Evolutionary conservation across 2,329 filamentous ascomycete genomes (phyloP).

Genomic region (Neocatenulostroma microsporum): DNA sequence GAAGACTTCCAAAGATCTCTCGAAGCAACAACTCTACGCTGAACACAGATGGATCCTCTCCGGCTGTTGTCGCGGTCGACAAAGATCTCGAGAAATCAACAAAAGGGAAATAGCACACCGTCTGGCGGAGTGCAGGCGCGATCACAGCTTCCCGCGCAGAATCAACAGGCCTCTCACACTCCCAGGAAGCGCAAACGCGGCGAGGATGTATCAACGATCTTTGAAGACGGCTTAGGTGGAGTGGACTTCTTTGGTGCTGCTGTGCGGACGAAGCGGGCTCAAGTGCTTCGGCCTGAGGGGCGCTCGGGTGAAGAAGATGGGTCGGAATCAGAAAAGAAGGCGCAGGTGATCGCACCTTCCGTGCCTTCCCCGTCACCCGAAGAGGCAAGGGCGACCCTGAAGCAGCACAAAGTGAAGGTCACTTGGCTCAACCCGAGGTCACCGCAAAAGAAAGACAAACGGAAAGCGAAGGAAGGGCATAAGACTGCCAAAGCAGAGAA

Average conservation of each 20-base stretch:
- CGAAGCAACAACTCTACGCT: neutral
- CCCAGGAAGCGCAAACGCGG: slow-evolving; percentile 39
- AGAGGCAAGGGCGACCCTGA: slow-evolving; percentile 24
- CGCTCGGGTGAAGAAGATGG: neutral
- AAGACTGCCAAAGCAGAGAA: slow-evolving; percentile 43
- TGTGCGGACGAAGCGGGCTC: too few relatives aligned
- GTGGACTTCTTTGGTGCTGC: slow-evolving; percentile 35
- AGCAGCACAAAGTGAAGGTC: slow-evolving; percentile 30
- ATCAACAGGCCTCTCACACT: slow-evolving; percentile 5
- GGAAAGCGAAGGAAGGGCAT: slow-evolving; percentile 39
- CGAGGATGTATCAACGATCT: slow-evolving; percentile 11
- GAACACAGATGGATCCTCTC: slow-evolving; percentile 58
- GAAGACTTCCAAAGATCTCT: too few relatives aligned
- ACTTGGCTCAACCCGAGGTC: slow-evolving; percentile 22
- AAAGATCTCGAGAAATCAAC: slow-evolving; percentile 41
- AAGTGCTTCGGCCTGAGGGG: neutral
- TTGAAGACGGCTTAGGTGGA: slow-evolving; percentile 24
- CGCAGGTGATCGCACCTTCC: neutral
- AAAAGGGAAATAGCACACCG: slow-evolving; percentile 45
- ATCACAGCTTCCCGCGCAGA: slow-evolving; percentile 51
- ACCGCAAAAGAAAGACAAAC: slow-evolving; percentile 37
- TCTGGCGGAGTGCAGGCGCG: slow-evolving; percentile 57
- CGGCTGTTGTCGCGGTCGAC: slow-evolving; percentile 64
- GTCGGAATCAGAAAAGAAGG: too few relatives aligned
- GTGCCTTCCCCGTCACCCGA: slow-evolving; percentile 5